Evolutionary conservation across 2,329 filamentous ascomycete species (phyloP).

Genomic region (Alternaria hordeiaustralica): DNA sequence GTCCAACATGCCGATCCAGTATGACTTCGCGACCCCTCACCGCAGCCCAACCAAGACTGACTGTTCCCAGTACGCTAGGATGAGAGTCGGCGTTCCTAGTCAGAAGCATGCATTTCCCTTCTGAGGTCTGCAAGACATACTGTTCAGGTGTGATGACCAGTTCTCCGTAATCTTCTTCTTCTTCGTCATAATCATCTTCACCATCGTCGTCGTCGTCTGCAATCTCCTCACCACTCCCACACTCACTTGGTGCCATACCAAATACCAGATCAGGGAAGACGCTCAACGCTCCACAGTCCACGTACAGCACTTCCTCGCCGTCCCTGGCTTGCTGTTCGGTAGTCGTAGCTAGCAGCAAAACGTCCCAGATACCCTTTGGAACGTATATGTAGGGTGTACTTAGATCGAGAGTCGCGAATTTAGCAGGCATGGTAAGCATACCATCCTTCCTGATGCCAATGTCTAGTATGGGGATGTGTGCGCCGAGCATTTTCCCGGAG

Average conservation of each 20-base stretch:
- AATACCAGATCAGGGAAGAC: conserved; percentile 27
- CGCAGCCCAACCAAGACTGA: conserved; percentile 27
- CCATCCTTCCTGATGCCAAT: conserved; percentile 25
- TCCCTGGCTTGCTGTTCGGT: neutral
- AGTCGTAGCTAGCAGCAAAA: conserved; percentile 22
- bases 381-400: conserved; percentile 20
- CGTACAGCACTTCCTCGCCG: conserved; percentile 3
- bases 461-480: conserved; percentile 10
- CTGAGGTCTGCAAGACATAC: conserved; percentile 18
- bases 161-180: neutral
- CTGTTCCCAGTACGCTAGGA: neutral
- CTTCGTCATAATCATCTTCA: conserved; percentile 8
- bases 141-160: conserved; percentile 22
- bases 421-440: conserved; percentile 14
- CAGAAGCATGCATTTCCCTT: conserved; percentile 20
- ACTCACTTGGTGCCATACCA: conserved; percentile 5
- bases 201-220: neutral
- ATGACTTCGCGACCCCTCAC: conserved; percentile 21
- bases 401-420: conserved; percentile 14
- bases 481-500: too few relatives aligned
- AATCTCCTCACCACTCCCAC: conserved; percentile 2
- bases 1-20: conserved; percentile 17
- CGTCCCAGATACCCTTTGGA: conserved; percentile 20
- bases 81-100: conserved; percentile 10
- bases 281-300: conserved; percentile 16